Evolutionary conservation across 2,329 filamentous ascomycete species (phyloP).

Genomic region (Fusarium anguioides): DNA sequence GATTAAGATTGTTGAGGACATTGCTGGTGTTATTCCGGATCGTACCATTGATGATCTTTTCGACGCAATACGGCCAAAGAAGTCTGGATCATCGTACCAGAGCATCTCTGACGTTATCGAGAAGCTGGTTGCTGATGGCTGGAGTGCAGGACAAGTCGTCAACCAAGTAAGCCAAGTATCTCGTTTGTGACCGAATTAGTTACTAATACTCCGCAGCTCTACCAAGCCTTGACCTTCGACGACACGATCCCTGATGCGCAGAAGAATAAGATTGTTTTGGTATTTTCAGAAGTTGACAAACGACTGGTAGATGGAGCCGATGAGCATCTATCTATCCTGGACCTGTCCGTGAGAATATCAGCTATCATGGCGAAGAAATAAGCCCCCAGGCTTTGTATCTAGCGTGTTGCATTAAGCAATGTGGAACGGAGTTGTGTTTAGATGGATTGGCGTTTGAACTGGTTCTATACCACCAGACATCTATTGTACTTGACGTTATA

Average conservation of each 20-base stretch:
- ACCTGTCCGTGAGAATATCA: slow-evolving; percentile 84
- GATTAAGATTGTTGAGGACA: slow-evolving; percentile 87
- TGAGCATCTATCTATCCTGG: slow-evolving; percentile 91
- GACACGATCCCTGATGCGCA: slow-evolving; percentile 85
- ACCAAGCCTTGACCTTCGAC: slow-evolving; percentile 84
- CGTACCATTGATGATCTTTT: slow-evolving; percentile 76
- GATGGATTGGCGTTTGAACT: slow-evolving; percentile 41
- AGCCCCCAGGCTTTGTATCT: neutral
- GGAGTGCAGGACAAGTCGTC: slow-evolving; percentile 92
- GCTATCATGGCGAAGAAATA: slow-evolving; percentile 69
- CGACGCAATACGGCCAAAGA: slow-evolving; percentile 79
- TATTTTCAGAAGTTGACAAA: slow-evolving; percentile 96
- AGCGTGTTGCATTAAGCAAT: slow-evolving; percentile 16
- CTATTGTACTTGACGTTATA: slow-evolving; percentile 20
- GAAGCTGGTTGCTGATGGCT: slow-evolving; percentile 94
- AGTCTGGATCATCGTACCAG: slow-evolving; percentile 73
- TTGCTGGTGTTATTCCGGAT: slow-evolving; percentile 91
- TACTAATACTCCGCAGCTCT: slow-evolving; percentile 65
- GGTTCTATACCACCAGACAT: slow-evolving; percentile 34
- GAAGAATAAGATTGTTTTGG: slow-evolving; percentile 88
- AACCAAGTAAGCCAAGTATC: slow-evolving; percentile 69
- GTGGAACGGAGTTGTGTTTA: slow-evolving; percentile 41
- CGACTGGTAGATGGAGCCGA: slow-evolving; percentile 93
- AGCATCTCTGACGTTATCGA: slow-evolving; percentile 83
- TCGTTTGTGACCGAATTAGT: neutral